Conservation (phyloP, 306 rosid genomes). For the Vigna nakashimae region DNA sequence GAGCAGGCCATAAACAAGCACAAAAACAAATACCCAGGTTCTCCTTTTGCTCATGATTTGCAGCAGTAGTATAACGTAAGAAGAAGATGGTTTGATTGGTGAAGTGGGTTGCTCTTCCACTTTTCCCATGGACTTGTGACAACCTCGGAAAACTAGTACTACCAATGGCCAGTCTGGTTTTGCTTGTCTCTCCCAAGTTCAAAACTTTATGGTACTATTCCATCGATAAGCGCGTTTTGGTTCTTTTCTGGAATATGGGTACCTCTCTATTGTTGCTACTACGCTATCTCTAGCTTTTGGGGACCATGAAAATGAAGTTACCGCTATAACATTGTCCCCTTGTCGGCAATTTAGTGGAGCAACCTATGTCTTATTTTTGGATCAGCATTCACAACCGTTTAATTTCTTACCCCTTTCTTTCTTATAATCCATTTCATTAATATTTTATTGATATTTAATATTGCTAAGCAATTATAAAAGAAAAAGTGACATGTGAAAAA, state of each 20-base stretch:
- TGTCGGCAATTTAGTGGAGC: too few species aligned
- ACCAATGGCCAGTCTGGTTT: not conserved
- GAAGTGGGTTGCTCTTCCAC: slow-evolving; percentile 40
- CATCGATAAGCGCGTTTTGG: not conserved
- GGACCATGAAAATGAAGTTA: not conserved
- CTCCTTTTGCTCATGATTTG: slow-evolving; percentile 67
- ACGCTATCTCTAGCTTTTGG: not conserved
- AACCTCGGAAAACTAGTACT: not conserved
- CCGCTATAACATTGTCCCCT: not conserved
- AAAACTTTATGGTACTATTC: slow-evolving; percentile 4
- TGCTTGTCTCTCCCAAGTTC: not conserved
- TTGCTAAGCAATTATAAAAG: too few species aligned
- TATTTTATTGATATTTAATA: too few species aligned
- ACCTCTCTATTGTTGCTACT: not conserved
- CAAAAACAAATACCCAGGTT: slow-evolving; percentile 67
- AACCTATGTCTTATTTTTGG: too few species aligned
- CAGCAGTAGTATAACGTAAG: slow-evolving; percentile 46
- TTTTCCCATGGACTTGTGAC: slow-evolving; percentile 38
- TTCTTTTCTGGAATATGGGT: slow-evolving; percentile 13
- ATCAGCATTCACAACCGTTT: too few species aligned
- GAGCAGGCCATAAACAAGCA: slow-evolving; percentile 56
- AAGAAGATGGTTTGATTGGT: slow-evolving; percentile 11
- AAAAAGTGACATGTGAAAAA: too few species aligned
- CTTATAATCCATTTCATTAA: too few species aligned
- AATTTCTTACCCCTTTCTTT: too few species aligned